These are phyloP conservation scores for Lasiodiplodia hormozganensis DNA, from an alignment of 2,329 filamentous ascomycete genomes.

Conservation along the genomic window DNA sequence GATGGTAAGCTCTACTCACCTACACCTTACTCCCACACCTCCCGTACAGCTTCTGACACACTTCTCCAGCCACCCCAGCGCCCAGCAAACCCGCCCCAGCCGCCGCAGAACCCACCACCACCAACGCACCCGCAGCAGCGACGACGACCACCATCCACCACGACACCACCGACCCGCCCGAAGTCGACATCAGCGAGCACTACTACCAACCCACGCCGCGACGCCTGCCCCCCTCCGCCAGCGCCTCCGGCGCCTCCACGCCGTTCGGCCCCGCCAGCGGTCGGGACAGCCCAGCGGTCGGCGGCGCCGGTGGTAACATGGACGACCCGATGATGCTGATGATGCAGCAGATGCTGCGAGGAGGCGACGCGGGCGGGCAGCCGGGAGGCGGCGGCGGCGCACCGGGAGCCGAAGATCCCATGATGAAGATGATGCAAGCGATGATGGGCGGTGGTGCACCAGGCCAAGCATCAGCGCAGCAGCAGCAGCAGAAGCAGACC, in stretches of 20 bases:
- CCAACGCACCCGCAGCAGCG: slow-evolving; percentile 35
- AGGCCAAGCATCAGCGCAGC: slow-evolving; percentile 39
- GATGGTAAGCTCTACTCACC: slow-evolving; percentile 40
- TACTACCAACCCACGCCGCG: slow-evolving; percentile 65
- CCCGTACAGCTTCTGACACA: background rate
- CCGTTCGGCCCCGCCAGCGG: slow-evolving; percentile 34
- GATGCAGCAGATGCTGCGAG: slow-evolving; percentile 71
- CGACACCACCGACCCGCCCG: slow-evolving; percentile 65
- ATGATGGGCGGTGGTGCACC: slow-evolving; percentile 45
- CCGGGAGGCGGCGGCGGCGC: background rate
- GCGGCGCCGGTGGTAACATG: slow-evolving; percentile 29
- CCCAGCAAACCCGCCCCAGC: slow-evolving; percentile 35
- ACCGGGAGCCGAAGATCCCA: slow-evolving; percentile 18
- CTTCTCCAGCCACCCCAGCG: background rate
- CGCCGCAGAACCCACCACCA: slow-evolving; percentile 31
- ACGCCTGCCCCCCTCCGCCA: slow-evolving; percentile 33
- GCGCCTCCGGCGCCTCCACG: slow-evolving; percentile 34
- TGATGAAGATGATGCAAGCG: slow-evolving; percentile 32
- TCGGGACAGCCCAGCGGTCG: background rate
- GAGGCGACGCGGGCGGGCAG: slow-evolving; percentile 33
- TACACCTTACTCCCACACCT: too few species aligned
- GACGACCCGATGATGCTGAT: slow-evolving; percentile 77
- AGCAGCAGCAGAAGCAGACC: slow-evolving; percentile 47
- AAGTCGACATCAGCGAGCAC: slow-evolving; percentile 80
- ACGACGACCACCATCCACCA: slow-evolving; percentile 28